Conservation (phyloP, 345 rosid species). For the Combretum micranthum region DNA sequence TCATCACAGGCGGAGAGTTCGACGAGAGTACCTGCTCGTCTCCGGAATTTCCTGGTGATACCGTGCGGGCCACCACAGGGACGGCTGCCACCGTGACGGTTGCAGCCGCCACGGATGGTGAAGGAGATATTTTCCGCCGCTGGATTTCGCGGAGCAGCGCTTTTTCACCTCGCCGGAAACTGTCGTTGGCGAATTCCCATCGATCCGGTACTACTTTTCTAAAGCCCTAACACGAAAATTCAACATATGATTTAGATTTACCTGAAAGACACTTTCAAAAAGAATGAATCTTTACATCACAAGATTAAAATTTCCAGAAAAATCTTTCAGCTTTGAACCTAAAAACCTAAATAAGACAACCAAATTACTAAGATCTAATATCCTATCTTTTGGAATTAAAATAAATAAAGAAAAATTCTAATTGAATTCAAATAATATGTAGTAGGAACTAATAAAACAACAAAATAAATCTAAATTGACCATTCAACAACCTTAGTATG, state of each 20-base stretch:
- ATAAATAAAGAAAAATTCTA: too few relatives aligned
- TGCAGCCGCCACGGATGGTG: conserved; percentile 8
- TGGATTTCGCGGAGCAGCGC: conserved; percentile 73
- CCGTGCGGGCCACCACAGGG: conserved; percentile 19
- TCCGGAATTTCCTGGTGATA: conserved; percentile 64
- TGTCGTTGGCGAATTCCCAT: conserved; percentile 90
- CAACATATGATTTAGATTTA: background rate
- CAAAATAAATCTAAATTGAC: too few relatives aligned
- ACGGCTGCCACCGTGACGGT: conserved; percentile 26
- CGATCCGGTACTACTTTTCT: conserved; percentile 90
- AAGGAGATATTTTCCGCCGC: conserved; percentile 62
- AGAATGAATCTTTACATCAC: background rate
- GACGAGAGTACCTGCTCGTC: conserved; percentile 75
- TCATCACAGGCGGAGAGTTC: conserved; percentile 51
- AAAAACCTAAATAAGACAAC: background rate
- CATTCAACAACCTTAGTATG: too few relatives aligned
- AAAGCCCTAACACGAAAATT: conserved; percentile 50
- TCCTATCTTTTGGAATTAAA: too few relatives aligned
- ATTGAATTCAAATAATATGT: too few relatives aligned
- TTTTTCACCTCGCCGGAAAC: conserved; percentile 73
- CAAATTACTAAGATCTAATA: too few relatives aligned
- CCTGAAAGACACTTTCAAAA: too few relatives aligned
- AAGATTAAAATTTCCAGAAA: background rate
- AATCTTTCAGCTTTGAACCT: background rate
- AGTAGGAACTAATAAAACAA: too few relatives aligned